These are phyloP conservation scores for Neoboletus subvelutipes DNA, from an alignment of 768 basidiomycete species.

Conservation along the genomic window DNA sequence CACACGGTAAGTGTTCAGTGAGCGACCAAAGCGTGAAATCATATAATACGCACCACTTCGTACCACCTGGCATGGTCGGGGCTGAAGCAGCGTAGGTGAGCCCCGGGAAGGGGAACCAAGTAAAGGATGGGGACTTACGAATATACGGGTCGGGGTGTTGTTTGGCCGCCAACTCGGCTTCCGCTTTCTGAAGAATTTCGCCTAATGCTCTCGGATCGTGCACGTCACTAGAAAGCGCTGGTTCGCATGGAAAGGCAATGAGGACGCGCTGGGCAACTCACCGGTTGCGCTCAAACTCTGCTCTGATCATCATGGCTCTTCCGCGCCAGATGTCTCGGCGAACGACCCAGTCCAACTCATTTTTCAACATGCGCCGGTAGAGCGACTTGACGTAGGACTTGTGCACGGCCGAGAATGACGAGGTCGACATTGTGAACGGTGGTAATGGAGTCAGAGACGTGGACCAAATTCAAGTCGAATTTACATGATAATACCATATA, in stretches of 20 bases:
- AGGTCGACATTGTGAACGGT: constrained; percentile 45
- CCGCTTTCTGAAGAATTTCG: constrained; percentile 74
- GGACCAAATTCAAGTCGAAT: constrained; percentile 1
- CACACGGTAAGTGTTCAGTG: not conserved
- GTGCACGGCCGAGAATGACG: constrained; percentile 72
- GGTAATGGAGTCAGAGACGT: not conserved
- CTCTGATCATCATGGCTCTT: constrained; percentile 82
- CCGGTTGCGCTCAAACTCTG: constrained; percentile 93
- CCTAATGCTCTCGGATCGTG: constrained; percentile 83
- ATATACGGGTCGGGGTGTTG: constrained; percentile 93
- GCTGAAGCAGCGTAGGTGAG: constrained; percentile 43
- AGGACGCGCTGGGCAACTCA: constrained; percentile 34
- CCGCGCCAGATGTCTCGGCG: constrained; percentile 83
- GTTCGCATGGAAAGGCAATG: not conserved
- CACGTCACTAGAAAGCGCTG: constrained; percentile 55
- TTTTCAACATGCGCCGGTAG: constrained; percentile 83
- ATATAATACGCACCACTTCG: constrained; percentile 78
- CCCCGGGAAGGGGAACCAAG: not conserved
- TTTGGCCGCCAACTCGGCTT: constrained; percentile 62
- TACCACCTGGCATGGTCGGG: constrained; percentile 81
- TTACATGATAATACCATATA: constrained; percentile 17
- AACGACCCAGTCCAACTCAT: constrained; percentile 88
- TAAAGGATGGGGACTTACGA: constrained; percentile 52
- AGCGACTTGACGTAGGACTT: constrained; percentile 87
- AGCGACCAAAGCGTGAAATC: not conserved